Conservation (phyloP, 2,329 filamentous ascomycete species). For the Fusarium sp. region DNA sequence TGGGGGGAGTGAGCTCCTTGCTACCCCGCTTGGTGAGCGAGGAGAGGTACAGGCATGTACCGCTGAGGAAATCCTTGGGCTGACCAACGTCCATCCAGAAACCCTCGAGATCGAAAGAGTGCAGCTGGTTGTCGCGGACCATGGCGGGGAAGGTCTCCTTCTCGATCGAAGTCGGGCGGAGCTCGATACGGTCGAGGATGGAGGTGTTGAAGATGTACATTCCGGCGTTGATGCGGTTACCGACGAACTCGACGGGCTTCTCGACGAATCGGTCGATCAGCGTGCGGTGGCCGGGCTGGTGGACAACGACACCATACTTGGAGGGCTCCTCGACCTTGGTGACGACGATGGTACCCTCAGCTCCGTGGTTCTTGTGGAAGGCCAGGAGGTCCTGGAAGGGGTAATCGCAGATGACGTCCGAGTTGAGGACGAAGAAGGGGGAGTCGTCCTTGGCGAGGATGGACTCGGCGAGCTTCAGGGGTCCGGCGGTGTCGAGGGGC, state of each 20-base stretch:
- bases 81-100: constrained; percentile 99
- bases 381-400: constrained; percentile 90
- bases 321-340: constrained; percentile 99
- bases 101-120: constrained; percentile 95
- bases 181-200: constrained; percentile 90
- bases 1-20: constrained; percentile 80
- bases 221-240: constrained; percentile 98
- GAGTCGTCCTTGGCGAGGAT: constrained; percentile 92
- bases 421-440: constrained; percentile 98
- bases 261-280: constrained; percentile 99
- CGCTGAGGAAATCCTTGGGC: constrained; percentile 97
- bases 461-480: constrained; percentile 93
- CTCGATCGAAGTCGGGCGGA: constrained; percentile 96
- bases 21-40: constrained; percentile 91
- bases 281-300: constrained; percentile 91
- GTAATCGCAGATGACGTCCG: constrained; percentile 97
- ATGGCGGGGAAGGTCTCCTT: constrained; percentile 99
- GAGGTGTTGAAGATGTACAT: constrained; percentile 98
- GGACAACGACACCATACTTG: constrained; percentile 98
- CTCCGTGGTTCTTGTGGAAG: constrained; percentile 93
- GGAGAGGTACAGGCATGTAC: constrained; percentile 95
- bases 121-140: constrained; percentile 87
- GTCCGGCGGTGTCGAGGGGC: constrained; percentile 93
- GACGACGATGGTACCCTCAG: constrained; percentile 97
- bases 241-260: constrained; percentile 98